These are phyloP conservation scores for Ogataea glucozyma DNA, from an alignment of 805 yeast genomes.

Conservation along the genomic window DNA sequence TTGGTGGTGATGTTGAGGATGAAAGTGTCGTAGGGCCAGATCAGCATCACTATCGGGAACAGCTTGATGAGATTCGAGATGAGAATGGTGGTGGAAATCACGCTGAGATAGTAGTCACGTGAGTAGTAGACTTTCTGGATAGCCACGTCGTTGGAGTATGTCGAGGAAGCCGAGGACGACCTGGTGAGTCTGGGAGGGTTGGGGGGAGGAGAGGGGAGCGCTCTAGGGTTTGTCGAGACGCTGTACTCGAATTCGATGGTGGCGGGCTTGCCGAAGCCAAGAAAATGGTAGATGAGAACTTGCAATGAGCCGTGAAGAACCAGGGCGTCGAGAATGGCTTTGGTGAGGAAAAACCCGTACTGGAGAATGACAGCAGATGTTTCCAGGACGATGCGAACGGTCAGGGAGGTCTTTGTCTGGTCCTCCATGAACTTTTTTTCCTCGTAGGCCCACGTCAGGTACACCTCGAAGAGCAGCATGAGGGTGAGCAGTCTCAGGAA, in stretches of 20 bases:
- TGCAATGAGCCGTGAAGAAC: slow-evolving; percentile 34
- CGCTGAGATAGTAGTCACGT: slow-evolving; percentile 32
- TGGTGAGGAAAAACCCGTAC: slow-evolving; percentile 55
- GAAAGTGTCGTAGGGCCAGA: slow-evolving; percentile 94
- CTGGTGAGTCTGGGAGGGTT: neutral
- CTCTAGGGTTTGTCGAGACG: neutral
- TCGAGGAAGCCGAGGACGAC: slow-evolving; percentile 12
- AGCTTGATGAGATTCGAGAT: slow-evolving; percentile 78
- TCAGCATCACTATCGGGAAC: slow-evolving; percentile 88
- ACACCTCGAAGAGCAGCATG: slow-evolving; percentile 80
- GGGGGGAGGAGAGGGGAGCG: neutral
- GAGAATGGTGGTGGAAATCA: slow-evolving; percentile 66
- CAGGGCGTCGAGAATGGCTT: slow-evolving; percentile 43
- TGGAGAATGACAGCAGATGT: slow-evolving; percentile 46
- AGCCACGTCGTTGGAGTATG: slow-evolving; percentile 10
- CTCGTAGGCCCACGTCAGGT: slow-evolving; percentile 87
- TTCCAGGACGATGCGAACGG: slow-evolving; percentile 32
- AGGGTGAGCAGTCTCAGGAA: slow-evolving; percentile 56
- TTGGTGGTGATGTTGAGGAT: slow-evolving; percentile 43
- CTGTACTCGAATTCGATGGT: slow-evolving; percentile 22
- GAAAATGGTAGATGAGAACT: slow-evolving; percentile 31
- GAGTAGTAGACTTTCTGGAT: slow-evolving; percentile 37
- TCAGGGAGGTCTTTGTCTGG: slow-evolving; percentile 25
- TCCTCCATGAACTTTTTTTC: slow-evolving; percentile 52
- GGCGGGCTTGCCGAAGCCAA: slow-evolving; percentile 34